phyloP scores from a whole-genome alignment of 495 filamentous ascomycete species.

The Apiosordaria backusii region DNA sequence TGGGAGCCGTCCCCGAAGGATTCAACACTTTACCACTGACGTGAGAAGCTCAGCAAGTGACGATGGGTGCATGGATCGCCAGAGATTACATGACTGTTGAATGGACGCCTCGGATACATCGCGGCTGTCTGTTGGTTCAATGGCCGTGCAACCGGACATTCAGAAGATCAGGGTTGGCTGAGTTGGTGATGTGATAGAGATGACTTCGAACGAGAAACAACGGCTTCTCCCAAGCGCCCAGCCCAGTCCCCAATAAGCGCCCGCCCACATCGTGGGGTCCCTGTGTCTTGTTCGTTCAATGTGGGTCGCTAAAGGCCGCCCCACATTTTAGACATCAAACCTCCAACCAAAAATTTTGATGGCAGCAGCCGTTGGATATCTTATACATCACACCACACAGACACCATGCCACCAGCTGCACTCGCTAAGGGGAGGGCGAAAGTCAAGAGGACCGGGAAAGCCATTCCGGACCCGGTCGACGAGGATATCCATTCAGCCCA shows the following conservation, averaged over 20 bases:
- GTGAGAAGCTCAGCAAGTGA: neutral
- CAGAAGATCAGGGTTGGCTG: too few species aligned
- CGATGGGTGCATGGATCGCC: too few species aligned
- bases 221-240: slow-evolving; percentile 18
- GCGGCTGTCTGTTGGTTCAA: neutral
- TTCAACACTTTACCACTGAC: neutral
- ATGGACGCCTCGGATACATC: neutral
- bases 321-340: neutral
- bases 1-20: neutral
- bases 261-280: neutral
- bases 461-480: neutral
- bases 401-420: slow-evolving; percentile 24
- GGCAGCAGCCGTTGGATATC: neutral
- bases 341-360: slow-evolving; percentile 15
- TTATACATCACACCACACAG: neutral
- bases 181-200: neutral
- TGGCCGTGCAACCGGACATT: too few species aligned
- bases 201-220: neutral
- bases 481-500: neutral
- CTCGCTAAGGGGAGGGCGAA: slow-evolving; percentile 15
- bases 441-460: neutral
- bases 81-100: neutral
- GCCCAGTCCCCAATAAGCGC: slow-evolving; percentile 1
- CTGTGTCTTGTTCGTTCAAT: slow-evolving; percentile 1
- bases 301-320: neutral